phyloP scores from a whole-genome alignment of 164 flowering plant genomes.

The Aristolochia contorta region DNA sequence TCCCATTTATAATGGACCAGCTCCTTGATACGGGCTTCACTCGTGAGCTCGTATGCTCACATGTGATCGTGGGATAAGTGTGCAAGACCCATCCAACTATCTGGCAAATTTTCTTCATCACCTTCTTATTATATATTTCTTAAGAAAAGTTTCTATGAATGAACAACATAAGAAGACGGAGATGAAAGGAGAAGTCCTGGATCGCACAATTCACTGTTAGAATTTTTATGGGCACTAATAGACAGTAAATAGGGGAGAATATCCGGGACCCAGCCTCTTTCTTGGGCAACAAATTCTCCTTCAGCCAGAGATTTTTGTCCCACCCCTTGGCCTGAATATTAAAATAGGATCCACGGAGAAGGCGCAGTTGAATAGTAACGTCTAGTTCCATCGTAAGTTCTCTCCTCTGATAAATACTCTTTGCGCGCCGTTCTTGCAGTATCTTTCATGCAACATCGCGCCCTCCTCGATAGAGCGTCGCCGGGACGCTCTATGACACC shows the following conservation, averaged over 20 bases:
- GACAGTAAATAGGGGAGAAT: slow-evolving; percentile 72
- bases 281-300: slow-evolving; percentile 41
- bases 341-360: slow-evolving; percentile 50
- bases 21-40: no score
- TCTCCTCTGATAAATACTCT: slow-evolving; percentile 60
- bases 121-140: no score
- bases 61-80: no score
- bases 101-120: no score
- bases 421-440: slow-evolving; percentile 45
- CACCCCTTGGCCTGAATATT: slow-evolving; percentile 65
- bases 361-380: slow-evolving; percentile 33
- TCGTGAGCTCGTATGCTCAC: no score
- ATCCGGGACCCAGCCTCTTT: slow-evolving; percentile 47
- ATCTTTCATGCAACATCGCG: no score
- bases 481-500: no score
- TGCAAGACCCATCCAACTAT: no score
- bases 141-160: no score
- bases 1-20: no score
- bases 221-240: slow-evolving; percentile 33
- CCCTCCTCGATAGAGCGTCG: no score
- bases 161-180: no score
- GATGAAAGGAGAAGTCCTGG: neutral
- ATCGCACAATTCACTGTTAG: slow-evolving; percentile 3
- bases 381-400: slow-evolving; percentile 90
- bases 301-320: slow-evolving; percentile 68